Evolutionary conservation across 371 early-diverging fungal species (phyloP).

Genomic region (Catenaria anguillulae): DNA sequence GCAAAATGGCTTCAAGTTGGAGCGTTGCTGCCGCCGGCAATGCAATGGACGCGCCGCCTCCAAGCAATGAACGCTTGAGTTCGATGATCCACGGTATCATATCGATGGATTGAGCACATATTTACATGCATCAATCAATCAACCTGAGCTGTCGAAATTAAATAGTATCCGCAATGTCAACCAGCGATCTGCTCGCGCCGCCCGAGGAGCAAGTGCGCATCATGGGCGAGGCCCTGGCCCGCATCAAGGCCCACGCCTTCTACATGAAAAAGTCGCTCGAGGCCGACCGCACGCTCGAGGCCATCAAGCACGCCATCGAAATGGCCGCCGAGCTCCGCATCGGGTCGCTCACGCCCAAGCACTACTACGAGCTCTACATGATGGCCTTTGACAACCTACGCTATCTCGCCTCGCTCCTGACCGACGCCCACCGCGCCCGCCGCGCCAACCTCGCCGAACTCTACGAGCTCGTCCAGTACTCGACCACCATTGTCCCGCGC

Average conservation of each 20-base stretch:
- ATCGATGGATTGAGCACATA: too few species aligned
- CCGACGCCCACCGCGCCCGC: conserved; percentile 56
- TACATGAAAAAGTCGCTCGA: conserved; percentile 78
- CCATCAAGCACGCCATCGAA: conserved; percentile 85
- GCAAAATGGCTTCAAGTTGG: too few species aligned
- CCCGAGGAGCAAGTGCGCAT: conserved; percentile 61
- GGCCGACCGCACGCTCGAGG: conserved; percentile 80
- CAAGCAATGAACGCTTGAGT: too few species aligned
- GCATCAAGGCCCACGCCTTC: conserved; percentile 74
- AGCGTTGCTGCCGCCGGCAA: too few species aligned
- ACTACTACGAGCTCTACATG: conserved; percentile 92
- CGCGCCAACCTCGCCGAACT: conserved; percentile 84
- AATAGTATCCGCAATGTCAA: too few species aligned
- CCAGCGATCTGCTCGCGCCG: neutral
- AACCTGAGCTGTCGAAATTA: too few species aligned
- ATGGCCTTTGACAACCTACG: conserved; percentile 49
- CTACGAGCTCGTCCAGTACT: conserved; percentile 93
- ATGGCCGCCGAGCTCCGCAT: conserved; percentile 90
- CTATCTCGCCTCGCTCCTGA: conserved; percentile 67
- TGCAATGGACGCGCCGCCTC: too few species aligned
- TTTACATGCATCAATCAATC: too few species aligned
- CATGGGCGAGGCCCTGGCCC: conserved; percentile 63
- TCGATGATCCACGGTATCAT: too few species aligned
- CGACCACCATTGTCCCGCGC: conserved; percentile 90
- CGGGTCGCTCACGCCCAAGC: conserved; percentile 80